Percentiles rank a stretch among this genome's conserved stretches.
Evolutionary conservation across 495 filamentous ascomycete genomes (phyloP).

Genomic region (Lophiotrema nucula): DNA sequence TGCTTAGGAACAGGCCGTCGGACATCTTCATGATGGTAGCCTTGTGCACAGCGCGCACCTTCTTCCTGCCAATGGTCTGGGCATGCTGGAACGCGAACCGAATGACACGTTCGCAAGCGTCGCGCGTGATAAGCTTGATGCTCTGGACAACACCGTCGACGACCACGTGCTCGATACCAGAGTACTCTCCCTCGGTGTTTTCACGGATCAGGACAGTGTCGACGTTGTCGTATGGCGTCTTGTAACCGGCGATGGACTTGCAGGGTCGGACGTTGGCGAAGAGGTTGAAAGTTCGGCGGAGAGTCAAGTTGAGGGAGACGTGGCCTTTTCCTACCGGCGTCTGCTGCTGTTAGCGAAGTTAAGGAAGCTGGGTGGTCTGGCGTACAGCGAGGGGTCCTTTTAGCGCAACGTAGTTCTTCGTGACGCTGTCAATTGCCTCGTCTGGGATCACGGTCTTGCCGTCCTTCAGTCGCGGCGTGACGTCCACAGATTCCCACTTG

Average conservation of each 20-base stretch:
- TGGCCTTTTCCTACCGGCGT: constrained; percentile 98
- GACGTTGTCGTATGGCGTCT: constrained; percentile 97
- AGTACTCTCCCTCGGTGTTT: constrained; percentile 99
- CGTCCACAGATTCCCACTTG: constrained; percentile 95
- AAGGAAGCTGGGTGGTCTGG: neutral
- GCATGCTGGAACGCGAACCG: constrained; percentile 98
- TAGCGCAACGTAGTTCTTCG: constrained; percentile 89
- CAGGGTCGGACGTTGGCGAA: constrained; percentile 98
- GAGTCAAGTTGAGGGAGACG: constrained; percentile 97
- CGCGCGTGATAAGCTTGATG: constrained; percentile 97
- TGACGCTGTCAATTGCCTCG: constrained; percentile 85
- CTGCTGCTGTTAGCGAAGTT: constrained; percentile 45
- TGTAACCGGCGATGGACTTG: constrained; percentile 92
- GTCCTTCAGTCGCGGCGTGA: constrained; percentile 86
- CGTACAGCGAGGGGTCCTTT: constrained; percentile 95
- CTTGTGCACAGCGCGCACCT: constrained; percentile 63
- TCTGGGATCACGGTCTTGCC: constrained; percentile 90
- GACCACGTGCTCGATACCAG: constrained; percentile 97
- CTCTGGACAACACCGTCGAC: constrained; percentile 97
- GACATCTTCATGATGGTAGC: constrained; percentile 99
- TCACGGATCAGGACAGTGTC: constrained; percentile 98
- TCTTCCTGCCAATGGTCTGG: constrained; percentile 82
- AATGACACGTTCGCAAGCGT: constrained; percentile 90
- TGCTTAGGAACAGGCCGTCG: constrained; percentile 93
- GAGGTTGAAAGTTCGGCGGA: constrained; percentile 98